phyloP scores from a whole-genome alignment of 345 rosid species.

The Dipteronia sinensis region DNA sequence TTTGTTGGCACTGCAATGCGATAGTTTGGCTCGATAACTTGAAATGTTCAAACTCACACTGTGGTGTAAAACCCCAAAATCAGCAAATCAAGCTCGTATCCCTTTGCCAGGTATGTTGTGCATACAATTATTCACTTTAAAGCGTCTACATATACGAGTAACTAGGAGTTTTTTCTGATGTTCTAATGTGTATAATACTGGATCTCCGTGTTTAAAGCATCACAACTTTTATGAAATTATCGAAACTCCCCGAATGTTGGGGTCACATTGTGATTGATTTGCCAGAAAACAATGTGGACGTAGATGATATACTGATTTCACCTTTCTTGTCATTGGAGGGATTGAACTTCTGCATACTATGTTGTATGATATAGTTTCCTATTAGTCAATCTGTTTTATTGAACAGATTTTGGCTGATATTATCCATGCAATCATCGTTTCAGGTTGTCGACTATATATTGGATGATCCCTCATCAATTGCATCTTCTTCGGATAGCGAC shows the following conservation, averaged over 20 bases:
- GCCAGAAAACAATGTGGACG: neutral
- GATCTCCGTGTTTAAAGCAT: neutral
- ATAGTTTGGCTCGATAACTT: slow-evolving; percentile 57
- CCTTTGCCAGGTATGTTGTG: slow-evolving; percentile 43
- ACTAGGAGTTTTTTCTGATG: neutral
- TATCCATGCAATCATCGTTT: neutral
- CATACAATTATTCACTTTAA: neutral
- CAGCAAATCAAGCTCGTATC: slow-evolving; percentile 38
- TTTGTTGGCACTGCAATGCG: slow-evolving; percentile 51
- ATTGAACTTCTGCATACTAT: neutral
- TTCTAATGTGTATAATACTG: neutral
- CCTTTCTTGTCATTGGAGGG: neutral
- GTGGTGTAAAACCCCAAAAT: slow-evolving; percentile 12
- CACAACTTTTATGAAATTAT: neutral
- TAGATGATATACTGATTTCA: neutral
- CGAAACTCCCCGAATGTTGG: neutral
- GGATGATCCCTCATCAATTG: slow-evolving; percentile 29
- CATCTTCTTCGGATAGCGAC: slow-evolving; percentile 54
- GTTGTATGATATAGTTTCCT: neutral
- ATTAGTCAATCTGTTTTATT: neutral
- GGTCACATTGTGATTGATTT: neutral
- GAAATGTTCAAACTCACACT: slow-evolving; percentile 41
- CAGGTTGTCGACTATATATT: slow-evolving; percentile 57
- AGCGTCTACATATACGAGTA: neutral
- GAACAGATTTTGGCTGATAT: neutral